Evolutionary conservation across 257 asterid species (phyloP).

Genomic region (Rubia yunnanensis): DNA sequence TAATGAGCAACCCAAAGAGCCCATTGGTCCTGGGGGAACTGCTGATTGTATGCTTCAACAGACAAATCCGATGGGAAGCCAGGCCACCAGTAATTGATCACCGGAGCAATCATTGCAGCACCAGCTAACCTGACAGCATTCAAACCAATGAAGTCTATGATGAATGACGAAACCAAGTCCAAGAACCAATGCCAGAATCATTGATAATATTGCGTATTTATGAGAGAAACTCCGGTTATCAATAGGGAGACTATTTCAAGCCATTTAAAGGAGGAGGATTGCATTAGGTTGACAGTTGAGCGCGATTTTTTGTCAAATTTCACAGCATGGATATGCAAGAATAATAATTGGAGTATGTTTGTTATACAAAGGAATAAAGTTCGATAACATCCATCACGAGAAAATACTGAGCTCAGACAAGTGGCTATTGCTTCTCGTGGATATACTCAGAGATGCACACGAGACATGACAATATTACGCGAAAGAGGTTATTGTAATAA

Average conservation of each 20-base stretch:
- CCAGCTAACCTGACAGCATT: constrained; percentile 48
- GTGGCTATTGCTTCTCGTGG: background rate
- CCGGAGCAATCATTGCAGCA: constrained; percentile 50
- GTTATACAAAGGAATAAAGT: background rate
- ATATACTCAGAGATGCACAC: too few species aligned
- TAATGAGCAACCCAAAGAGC: constrained; percentile 57
- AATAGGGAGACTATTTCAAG: background rate
- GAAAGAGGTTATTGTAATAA: background rate
- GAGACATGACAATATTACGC: too few species aligned
- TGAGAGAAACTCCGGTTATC: background rate
- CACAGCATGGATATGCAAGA: background rate
- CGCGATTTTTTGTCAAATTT: background rate
- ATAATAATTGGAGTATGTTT: background rate
- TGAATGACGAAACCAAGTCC: background rate
- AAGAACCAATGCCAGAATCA: background rate
- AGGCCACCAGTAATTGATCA: constrained; percentile 74
- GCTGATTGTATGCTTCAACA: constrained; percentile 40
- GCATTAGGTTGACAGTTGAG: background rate
- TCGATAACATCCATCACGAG: background rate
- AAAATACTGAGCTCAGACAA: background rate
- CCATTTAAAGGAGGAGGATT: background rate
- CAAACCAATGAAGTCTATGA: background rate
- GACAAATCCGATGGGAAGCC: constrained; percentile 51
- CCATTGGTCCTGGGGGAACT: constrained; percentile 51
- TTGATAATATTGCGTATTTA: too few species aligned